Conservation (phyloP, 768 basidiomycete species). For the Podaxis carcinomalis region DNA sequence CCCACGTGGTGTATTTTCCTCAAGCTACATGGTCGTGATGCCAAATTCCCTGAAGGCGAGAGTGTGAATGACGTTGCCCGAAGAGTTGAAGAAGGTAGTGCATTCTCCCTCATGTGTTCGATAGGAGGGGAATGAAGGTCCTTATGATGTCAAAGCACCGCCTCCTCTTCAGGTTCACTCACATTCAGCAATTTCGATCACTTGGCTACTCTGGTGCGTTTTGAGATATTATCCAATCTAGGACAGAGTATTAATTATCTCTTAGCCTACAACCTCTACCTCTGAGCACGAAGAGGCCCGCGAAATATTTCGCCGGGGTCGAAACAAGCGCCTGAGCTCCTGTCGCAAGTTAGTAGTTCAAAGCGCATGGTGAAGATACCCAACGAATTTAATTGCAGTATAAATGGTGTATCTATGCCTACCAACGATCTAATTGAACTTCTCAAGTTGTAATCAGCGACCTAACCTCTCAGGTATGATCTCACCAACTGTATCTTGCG, state of each 20-base stretch:
- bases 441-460: too few relatives aligned
- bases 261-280: not conserved
- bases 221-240: not conserved
- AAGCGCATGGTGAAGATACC: not conserved
- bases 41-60: constrained; percentile 66
- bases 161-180: constrained; percentile 5
- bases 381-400: not conserved
- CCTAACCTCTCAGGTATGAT: too few relatives aligned
- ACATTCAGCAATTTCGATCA: constrained; percentile 3
- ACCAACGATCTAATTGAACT: too few relatives aligned
- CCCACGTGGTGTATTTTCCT: constrained; percentile 40
- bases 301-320: not conserved
- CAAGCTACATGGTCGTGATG: constrained; percentile 37
- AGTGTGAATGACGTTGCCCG: constrained; percentile 55
- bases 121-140: constrained; percentile 7
- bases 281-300: not conserved
- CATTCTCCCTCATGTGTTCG: constrained; percentile 54
- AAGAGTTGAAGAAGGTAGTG: constrained; percentile 48
- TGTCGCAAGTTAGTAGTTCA: not conserved
- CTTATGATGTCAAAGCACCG: not conserved
- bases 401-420: not conserved
- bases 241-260: not conserved
- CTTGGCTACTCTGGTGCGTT: constrained; percentile 2
- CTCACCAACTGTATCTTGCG: too few relatives aligned
- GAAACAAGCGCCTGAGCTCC: not conserved